Conservation (phyloP, 1,284 basidiomycete genomes). For the Tylopilus orsonianus region DNA sequence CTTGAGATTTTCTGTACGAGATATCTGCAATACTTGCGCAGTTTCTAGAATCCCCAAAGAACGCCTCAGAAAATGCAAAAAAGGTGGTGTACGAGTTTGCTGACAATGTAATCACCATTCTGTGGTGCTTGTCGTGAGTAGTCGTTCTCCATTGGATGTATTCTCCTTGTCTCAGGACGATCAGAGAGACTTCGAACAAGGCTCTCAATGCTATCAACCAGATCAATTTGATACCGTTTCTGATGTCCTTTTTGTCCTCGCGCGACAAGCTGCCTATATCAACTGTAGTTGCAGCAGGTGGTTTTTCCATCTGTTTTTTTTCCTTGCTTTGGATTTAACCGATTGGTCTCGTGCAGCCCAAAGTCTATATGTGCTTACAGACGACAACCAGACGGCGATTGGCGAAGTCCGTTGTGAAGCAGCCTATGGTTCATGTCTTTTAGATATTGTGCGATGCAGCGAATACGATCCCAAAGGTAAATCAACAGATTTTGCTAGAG, state of each 20-base stretch:
- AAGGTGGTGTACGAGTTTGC: slow-evolving; percentile 83
- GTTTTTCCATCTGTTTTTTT: slow-evolving; percentile 15
- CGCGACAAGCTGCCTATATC: slow-evolving; percentile 64
- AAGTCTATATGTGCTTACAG: slow-evolving; percentile 86
- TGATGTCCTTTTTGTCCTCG: slow-evolving; percentile 80
- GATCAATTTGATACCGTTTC: slow-evolving; percentile 71
- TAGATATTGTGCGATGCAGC: slow-evolving; percentile 58
- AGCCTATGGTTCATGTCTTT: slow-evolving; percentile 66
- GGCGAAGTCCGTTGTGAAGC: slow-evolving; percentile 61
- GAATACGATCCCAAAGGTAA: slow-evolving; percentile 43
- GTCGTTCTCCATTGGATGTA: neutral
- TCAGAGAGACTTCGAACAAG: slow-evolving; percentile 89
- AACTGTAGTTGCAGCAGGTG: slow-evolving; percentile 79
- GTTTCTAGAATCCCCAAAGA: slow-evolving; percentile 59
- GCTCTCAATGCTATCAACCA: slow-evolving; percentile 84
- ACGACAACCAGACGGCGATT: slow-evolving; percentile 77
- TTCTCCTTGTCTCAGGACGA: slow-evolving; percentile 25
- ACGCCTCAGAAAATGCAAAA: slow-evolving; percentile 64
- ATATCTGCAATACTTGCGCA: slow-evolving; percentile 74
- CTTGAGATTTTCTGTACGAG: slow-evolving; percentile 39
- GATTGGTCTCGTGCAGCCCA: slow-evolving; percentile 56
- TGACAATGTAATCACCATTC: slow-evolving; percentile 85
- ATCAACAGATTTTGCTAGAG: slow-evolving; percentile 45
- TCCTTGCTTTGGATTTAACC: slow-evolving; percentile 1
- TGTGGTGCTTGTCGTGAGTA: slow-evolving; percentile 92